Conservation (phyloP, 495 filamentous ascomycete species). For the Alectoria sarmentosa region DNA sequence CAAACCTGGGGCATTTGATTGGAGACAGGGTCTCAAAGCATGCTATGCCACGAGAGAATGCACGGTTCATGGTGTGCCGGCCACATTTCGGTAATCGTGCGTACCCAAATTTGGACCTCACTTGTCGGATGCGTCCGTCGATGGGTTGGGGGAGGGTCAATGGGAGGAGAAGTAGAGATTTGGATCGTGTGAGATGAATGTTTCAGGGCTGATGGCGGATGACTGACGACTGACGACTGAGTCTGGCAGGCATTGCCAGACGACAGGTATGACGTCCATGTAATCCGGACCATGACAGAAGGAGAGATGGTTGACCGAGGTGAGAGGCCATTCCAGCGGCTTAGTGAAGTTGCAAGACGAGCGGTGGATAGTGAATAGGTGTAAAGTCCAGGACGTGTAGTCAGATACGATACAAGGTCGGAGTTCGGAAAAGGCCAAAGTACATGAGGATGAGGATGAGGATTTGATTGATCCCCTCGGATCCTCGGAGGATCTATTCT, state of each 20-base stretch:
- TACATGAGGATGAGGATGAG: no score
- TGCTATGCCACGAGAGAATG: background rate
- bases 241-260: background rate
- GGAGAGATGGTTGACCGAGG: background rate
- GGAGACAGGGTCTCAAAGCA: background rate
- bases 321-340: background rate
- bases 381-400: background rate
- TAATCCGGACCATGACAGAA: background rate
- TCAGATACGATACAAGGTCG: conserved; percentile 5
- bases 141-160: background rate
- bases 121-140: background rate
- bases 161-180: no score
- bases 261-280: background rate
- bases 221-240: no score
- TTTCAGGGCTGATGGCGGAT: background rate
- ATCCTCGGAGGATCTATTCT: conserved; percentile 10
- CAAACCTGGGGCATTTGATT: background rate
- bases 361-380: conserved; percentile 1
- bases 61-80: background rate
- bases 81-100: background rate
- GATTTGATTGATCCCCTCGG: no score
- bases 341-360: background rate
- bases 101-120: background rate
- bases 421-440: no score
- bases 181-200: background rate